Base-by-base conservation (phyloP, 2,329 filamentous ascomycete species). In the Thermochaetoides dissita region DNA sequence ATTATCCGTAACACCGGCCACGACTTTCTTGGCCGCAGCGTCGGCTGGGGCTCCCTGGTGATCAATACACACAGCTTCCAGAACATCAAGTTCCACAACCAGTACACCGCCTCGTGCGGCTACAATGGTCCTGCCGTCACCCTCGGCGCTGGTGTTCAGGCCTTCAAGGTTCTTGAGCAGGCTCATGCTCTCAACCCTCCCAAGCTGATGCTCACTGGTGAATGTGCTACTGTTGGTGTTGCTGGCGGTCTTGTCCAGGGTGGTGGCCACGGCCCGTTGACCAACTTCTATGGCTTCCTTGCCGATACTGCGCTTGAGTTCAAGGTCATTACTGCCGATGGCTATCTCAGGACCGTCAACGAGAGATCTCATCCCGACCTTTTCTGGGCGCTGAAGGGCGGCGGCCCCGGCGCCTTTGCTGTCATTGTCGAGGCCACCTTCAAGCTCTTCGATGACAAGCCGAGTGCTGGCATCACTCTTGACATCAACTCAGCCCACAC, bases 241-340 rank as follows among this genome's bases (percentile, higher is more conserved):
- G 68, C 72, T 1, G 76, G 76, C n/a, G 76, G 76, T 2, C 76
- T 74, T 45, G 66, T 66, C 1, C 71, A 76, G 55, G 75, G 74
- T 5, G 76, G 72, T 9, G 75, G 75, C 0, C 74, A 78, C 50
- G 65, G 63, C 0, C 60, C 66, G 0, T 55, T 71, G 12, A 58
- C 59, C 4, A 66, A 64, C 2, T 55, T 58, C 8, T 63, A 67
- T 37, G 72, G 72, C 3, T 52, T 57, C 44, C 47, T 56, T 8
- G 69, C 69, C 8, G 72, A 76, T 49, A 67, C 74, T 33, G 63
- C 65, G 0, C 55, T 76, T 3, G 56, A 65, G 41, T 67, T 61
- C 50, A 59, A 68, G 41, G 66, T 71, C 6, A 60, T 76, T n/a
- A 67, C 65, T 5, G 67, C 62, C 1, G 52, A 55, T 31, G 70